These are phyloP conservation scores for Colletotrichum echinochloae DNA, from an alignment of 2,329 filamentous ascomycete species.

Conservation along the genomic window DNA sequence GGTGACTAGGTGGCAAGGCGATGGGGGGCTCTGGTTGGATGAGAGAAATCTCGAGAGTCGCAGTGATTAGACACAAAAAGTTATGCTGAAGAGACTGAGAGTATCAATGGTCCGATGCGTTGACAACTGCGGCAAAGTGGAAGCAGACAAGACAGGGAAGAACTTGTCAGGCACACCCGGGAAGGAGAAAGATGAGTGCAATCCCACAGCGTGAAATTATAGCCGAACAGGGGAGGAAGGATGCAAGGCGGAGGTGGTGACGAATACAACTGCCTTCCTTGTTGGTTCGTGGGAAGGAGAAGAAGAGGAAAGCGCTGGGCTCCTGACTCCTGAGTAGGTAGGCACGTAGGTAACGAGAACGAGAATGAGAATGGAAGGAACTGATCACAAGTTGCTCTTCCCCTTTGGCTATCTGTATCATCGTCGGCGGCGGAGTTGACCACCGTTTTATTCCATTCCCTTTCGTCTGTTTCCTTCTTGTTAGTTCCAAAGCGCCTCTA, in stretches of 20 bases:
- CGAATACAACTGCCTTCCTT: constrained; percentile 5
- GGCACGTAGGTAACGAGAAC: too few relatives aligned
- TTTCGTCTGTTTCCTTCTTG: neutral
- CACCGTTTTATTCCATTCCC: constrained; percentile 12
- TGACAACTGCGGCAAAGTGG: constrained; percentile 16
- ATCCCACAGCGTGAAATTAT: neutral
- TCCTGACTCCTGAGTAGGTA: too few relatives aligned
- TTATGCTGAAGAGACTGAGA: neutral
- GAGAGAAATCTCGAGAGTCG: neutral
- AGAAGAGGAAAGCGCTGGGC: constrained; percentile 24
- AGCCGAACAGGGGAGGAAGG: constrained; percentile 26
- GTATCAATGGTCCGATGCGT: constrained; percentile 24
- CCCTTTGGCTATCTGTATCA: neutral
- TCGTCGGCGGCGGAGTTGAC: constrained; percentile 2
- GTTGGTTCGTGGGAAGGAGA: neutral
- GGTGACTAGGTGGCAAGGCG: constrained; percentile 31
- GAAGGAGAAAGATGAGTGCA: neutral
- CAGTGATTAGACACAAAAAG: constrained; percentile 9
- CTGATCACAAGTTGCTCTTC: constrained; percentile 13
- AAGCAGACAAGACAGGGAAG: constrained; percentile 20
- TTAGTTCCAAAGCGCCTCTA: constrained; percentile 1
- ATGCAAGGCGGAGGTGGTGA: constrained; percentile 11
- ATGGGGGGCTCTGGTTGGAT: constrained; percentile 21
- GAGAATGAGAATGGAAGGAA: neutral
- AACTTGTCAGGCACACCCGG: neutral